Conservation (phyloP, 345 rosid genomes). For the Raphanus raphanistrum region DNA sequence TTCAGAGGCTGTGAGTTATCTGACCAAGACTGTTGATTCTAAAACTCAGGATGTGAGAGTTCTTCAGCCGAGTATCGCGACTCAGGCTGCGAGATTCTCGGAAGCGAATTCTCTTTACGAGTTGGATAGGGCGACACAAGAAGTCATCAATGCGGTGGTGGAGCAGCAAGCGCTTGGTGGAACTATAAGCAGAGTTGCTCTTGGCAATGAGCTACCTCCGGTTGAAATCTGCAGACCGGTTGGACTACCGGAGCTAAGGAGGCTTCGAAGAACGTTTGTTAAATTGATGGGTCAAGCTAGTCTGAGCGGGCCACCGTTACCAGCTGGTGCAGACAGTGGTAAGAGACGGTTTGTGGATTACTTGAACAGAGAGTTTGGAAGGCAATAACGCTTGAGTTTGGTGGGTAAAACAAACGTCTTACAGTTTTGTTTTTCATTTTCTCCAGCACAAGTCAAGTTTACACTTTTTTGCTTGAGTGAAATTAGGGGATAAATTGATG, state of each 20-base stretch:
- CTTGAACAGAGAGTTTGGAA: constrained; percentile 84
- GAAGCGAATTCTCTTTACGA: constrained; percentile 87
- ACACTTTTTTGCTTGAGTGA: background rate
- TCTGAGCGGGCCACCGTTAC: constrained; percentile 74
- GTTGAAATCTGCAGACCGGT: constrained; percentile 64
- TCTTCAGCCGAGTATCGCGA: constrained; percentile 91
- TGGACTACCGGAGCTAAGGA: constrained; percentile 81
- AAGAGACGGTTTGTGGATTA: constrained; percentile 93
- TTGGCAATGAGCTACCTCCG: constrained; percentile 61
- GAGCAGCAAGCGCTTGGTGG: constrained; percentile 85
- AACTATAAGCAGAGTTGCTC: constrained; percentile 55
- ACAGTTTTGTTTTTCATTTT: constrained; percentile 3
- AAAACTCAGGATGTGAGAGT: constrained; percentile 67
- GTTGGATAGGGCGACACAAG: constrained; percentile 87
- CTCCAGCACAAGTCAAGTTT: constrained; percentile 1
- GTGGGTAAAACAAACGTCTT: background rate
- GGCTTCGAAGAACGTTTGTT: constrained; percentile 80
- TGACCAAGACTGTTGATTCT: constrained; percentile 73
- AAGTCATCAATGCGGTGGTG: constrained; percentile 64
- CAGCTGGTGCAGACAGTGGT: constrained; percentile 80
- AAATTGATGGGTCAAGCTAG: constrained; percentile 89
- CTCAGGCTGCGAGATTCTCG: constrained; percentile 62
- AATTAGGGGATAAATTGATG: too few species aligned
- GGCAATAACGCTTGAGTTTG: constrained; percentile 39
- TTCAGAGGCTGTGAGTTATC: constrained; percentile 68